A percentile compares a stretch with the other conserved stretches of the same genome.
These are phyloP conservation scores for Arthrobotrys iridis DNA, from an alignment of 2,329 filamentous ascomycete species.

Conservation along the genomic window DNA sequence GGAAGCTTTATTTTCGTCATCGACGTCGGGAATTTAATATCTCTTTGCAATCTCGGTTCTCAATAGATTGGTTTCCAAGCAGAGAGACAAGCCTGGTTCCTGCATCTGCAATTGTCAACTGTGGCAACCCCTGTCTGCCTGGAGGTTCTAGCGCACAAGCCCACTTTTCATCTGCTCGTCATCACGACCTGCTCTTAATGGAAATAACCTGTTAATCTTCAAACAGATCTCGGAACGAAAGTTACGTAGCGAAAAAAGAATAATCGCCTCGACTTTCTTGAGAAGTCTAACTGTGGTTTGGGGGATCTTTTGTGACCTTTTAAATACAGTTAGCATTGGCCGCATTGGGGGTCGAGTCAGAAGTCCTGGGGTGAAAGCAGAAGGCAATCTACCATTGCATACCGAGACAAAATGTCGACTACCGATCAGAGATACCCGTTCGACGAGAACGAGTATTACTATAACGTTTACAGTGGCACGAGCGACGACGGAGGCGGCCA, in stretches of 20 bases:
- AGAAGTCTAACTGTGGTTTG: constrained; percentile 15
- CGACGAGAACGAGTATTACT: constrained; percentile 52
- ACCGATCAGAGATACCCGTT: constrained; percentile 41
- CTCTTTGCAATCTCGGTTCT: constrained; percentile 14
- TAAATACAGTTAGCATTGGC: constrained; percentile 17
- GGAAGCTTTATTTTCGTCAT: constrained; percentile 2
- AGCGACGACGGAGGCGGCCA: constrained; percentile 43
- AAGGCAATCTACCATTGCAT: constrained; percentile 11
- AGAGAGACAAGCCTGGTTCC: constrained; percentile 43
- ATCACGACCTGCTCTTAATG: constrained; percentile 51
- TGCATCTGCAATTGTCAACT: constrained; percentile 41
- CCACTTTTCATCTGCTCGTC: constrained; percentile 17
- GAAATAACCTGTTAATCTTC: constrained; percentile 32
- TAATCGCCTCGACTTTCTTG: constrained; percentile 38
- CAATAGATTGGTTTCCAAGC: constrained; percentile 13
- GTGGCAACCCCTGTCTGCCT: constrained; percentile 45
- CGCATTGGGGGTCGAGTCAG: neutral
- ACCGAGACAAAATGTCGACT: constrained; percentile 27
- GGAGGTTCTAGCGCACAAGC: constrained; percentile 38
- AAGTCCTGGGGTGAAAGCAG: constrained; percentile 10
- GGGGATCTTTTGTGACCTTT: neutral
- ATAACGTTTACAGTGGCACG: constrained; percentile 40
- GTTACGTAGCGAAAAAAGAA: constrained; percentile 37
- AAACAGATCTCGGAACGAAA: constrained; percentile 42
- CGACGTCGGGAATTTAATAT: neutral